phyloP scores from a whole-genome alignment of 2,329 filamentous ascomycete genomes.

The Aspergillus luchuensis region DNA sequence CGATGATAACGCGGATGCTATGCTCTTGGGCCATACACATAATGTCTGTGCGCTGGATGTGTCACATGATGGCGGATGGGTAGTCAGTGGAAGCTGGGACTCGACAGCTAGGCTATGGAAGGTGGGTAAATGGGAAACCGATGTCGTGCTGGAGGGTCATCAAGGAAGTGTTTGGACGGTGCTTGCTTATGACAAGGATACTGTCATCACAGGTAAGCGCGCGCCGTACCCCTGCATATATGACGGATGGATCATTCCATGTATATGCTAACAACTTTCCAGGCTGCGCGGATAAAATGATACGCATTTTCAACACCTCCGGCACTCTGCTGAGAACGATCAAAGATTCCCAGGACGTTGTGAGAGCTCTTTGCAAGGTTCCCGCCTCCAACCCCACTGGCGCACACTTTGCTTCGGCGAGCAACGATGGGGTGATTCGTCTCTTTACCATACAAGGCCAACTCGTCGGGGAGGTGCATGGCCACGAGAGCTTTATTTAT shows the following conservation, averaged over 20 bases:
- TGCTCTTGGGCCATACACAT: constrained; percentile 81
- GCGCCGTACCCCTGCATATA: not conserved
- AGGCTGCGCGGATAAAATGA: constrained; percentile 85
- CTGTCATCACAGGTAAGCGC: constrained; percentile 69
- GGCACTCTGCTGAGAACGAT: constrained; percentile 67
- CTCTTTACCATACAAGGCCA: constrained; percentile 82
- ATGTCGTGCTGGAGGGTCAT: constrained; percentile 72
- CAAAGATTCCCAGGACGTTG: constrained; percentile 75
- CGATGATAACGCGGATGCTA: constrained; percentile 77
- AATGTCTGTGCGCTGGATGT: constrained; percentile 89
- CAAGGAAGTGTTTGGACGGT: constrained; percentile 89
- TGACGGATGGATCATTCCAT: not conserved
- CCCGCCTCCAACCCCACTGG: constrained; percentile 73
- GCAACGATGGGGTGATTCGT: constrained; percentile 86
- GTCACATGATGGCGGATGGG: constrained; percentile 67
- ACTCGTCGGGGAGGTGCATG: constrained; percentile 74
- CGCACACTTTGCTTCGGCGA: constrained; percentile 91
- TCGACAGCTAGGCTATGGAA: constrained; percentile 83
- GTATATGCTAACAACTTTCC: constrained; percentile 19
- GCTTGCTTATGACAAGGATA: constrained; percentile 75
- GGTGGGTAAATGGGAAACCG: constrained; percentile 80
- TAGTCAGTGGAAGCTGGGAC: constrained; percentile 96
- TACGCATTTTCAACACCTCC: constrained; percentile 74
- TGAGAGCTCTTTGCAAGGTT: constrained; percentile 85
- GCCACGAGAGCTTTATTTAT: constrained; percentile 96